Evolutionary conservation across 805 yeast species (phyloP), one percentile per base, ranked within the genome.

Genomic region (Cyberlindnera maritima): DNA sequence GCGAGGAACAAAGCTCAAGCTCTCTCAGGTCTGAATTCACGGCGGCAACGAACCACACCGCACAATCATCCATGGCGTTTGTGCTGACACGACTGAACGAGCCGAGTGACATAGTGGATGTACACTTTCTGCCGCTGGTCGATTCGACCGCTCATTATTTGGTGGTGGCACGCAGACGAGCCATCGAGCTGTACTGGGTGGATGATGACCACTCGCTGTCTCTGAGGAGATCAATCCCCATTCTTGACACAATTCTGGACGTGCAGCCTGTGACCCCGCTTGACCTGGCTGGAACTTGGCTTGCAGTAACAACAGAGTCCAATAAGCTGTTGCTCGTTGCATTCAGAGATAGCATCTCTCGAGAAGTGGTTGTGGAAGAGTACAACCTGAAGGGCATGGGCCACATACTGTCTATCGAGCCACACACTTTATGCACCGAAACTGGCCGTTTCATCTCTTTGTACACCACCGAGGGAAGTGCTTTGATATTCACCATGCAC

Each of bases 381-480:
- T 38, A 46, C 18, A 36, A 41, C 12, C 15, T 59, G 11, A 45
- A 45, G n/a, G 39, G 46, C 18, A 15, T 42, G 34, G 51, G 39
- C 7, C 46, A 46, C 3, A 29, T 42, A 3, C 23, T 55, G 8
- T 36, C 47, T 1, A 48, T 58, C 2, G 29, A 41, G 13, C 56
- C 51, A 3, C 38, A 41, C 0, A 53, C 62, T 0, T 40, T 59
- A 13, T 43, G 50, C 28, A 39, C 47, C 6, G 55, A 54, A 17
- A 21, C 50, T 3, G 41, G 40, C 2, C 45, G 51, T 14, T 43
- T 35, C 28, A 20, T 58, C 8, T 46, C 56, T 3, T 31, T 49
- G 13, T 47, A 48, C 17, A 56, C 62, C 2, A 43, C 36, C 9
- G 56, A 58, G 37, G 62, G 62, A 0, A 44, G 40, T 8, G 31